Base-by-base conservation (phyloP, 2,329 filamentous ascomycete species). In the Monilinia polystroma region DNA sequence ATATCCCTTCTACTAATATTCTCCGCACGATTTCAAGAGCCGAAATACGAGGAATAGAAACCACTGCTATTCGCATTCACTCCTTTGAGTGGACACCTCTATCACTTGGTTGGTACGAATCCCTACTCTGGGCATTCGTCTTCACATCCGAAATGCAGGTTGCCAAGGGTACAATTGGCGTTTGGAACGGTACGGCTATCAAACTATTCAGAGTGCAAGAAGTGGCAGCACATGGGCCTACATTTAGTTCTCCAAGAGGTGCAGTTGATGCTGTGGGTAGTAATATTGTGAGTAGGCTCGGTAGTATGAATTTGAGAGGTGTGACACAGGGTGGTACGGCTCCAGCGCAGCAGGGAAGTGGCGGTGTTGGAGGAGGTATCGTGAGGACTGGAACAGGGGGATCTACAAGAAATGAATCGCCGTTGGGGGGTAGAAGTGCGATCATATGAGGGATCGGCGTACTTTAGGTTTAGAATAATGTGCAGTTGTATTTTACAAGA, bases 41-140 rank as follows among this genome's bases (percentile, higher is more conserved):
- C 1, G 83, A 85, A 62, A 81, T 96, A 54, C 84, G 87, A 12
- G 89, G 87, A 11, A 86, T 97, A 49, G 92, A 97, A 56, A 85
- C 90, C 0, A 87, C 87, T 1, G 83, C 90, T 0, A 84, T 92
- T 63, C 85, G 90, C 43, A 89, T 95, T 20, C 93, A 97, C 75
- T 89, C 92, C 18, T 98, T 98, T 74, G 92, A 97, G 79, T 98
- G 94, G 94, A 94, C 93, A 3, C 89, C 91, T 0, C 82, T 97
- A 45, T 90, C 92, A 0, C 83, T 98, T 62, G 94, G 93, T 59
- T 98, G 95, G 95, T 97, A 98, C 77, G 92, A 97, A 78, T 94
- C 92, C 6, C 82, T 98, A 16, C 83, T 99, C 12, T 99, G 95
- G 95, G 89, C 92, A 20, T 91, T 97, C 73, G 87, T 97, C 64